Evolutionary conservation across 257 asterid species (phyloP).

Genomic region (Cordia subcordata): DNA sequence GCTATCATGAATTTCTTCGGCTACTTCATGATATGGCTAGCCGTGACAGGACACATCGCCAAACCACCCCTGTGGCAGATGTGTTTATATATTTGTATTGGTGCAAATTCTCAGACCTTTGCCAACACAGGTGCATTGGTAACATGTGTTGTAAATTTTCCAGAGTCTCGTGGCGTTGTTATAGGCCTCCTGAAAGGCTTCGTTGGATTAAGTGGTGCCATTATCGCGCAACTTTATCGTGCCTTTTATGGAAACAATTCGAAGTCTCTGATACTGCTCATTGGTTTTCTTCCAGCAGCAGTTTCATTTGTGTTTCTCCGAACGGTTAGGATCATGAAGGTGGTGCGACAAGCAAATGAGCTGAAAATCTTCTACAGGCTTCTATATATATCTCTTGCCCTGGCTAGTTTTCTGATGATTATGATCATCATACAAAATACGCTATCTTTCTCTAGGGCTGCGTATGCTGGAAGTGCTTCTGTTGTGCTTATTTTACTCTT

Average conservation of each 20-base stretch:
- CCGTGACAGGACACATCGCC: slow-evolving; percentile 30
- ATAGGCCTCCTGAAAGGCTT: slow-evolving; percentile 52
- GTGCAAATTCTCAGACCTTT: slow-evolving; percentile 64
- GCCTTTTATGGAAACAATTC: slow-evolving; percentile 43
- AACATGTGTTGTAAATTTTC: slow-evolving; percentile 61
- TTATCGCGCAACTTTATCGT: slow-evolving; percentile 48
- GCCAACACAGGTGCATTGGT: slow-evolving; percentile 58
- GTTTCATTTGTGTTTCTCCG: slow-evolving; percentile 38
- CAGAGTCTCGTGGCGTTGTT: slow-evolving; percentile 56
- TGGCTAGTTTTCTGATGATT: slow-evolving; percentile 46
- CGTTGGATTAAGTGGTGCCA: slow-evolving; percentile 65
- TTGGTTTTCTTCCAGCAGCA: slow-evolving; percentile 61
- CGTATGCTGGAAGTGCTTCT: slow-evolving; percentile 31
- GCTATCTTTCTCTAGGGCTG: slow-evolving; percentile 19
- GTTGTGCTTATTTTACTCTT: slow-evolving; percentile 32
- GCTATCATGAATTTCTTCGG: slow-evolving; percentile 52
- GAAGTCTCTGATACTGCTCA: slow-evolving; percentile 38
- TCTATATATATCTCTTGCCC: slow-evolving; percentile 34
- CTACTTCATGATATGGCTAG: slow-evolving; percentile 66
- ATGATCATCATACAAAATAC: slow-evolving; percentile 37
- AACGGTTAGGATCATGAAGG: slow-evolving; percentile 34
- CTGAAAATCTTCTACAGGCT: slow-evolving; percentile 37
- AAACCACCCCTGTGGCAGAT: slow-evolving; percentile 55
- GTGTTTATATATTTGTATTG: slow-evolving; percentile 54
- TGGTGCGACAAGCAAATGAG: slow-evolving; percentile 32